phyloP scores from a whole-genome alignment of 1,284 basidiomycete species.

The Boletus semigastroideus region DNA sequence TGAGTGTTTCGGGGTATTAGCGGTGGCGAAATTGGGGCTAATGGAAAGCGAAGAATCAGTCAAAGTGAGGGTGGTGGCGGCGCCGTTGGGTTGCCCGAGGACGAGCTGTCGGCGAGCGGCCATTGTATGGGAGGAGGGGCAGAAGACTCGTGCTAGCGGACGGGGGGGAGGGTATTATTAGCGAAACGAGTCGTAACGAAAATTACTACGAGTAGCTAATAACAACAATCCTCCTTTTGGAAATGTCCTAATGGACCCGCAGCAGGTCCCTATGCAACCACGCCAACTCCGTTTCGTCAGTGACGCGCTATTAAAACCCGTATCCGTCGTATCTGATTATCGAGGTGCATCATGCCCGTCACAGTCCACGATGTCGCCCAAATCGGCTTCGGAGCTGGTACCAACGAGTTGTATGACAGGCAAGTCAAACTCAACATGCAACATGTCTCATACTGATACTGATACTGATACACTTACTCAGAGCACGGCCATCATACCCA shows the following conservation, averaged over 20 bases:
- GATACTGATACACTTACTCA: no score
- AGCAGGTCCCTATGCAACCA: background rate
- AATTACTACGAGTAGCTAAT: no score
- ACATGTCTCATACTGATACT: no score
- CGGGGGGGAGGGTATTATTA: slow-evolving; percentile 4
- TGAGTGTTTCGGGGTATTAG: slow-evolving; percentile 2
- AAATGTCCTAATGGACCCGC: background rate
- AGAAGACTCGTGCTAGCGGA: no score
- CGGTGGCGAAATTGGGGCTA: background rate
- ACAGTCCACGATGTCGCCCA: slow-evolving; percentile 57
- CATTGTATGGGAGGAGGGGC: slow-evolving; percentile 11
- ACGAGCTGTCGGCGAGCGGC: slow-evolving; percentile 20
- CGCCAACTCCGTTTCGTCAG: background rate
- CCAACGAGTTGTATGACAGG: slow-evolving; percentile 70
- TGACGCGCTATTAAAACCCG: no score
- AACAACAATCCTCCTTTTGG: background rate
- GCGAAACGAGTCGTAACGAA: background rate
- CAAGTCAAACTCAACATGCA: no score
- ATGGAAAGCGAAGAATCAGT: slow-evolving; percentile 20
- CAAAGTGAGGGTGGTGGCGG: slow-evolving; percentile 16
- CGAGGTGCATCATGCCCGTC: slow-evolving; percentile 20
- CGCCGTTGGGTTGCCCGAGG: slow-evolving; percentile 14
- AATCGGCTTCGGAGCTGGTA: slow-evolving; percentile 65
- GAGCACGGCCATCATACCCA: slow-evolving; percentile 74
- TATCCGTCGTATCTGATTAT: background rate